A percentile compares a stretch with the other conserved stretches of the same genome.
Evolutionary conservation across 768 basidiomycete genomes (phyloP).

Genomic region (Boletus tomentosulus): DNA sequence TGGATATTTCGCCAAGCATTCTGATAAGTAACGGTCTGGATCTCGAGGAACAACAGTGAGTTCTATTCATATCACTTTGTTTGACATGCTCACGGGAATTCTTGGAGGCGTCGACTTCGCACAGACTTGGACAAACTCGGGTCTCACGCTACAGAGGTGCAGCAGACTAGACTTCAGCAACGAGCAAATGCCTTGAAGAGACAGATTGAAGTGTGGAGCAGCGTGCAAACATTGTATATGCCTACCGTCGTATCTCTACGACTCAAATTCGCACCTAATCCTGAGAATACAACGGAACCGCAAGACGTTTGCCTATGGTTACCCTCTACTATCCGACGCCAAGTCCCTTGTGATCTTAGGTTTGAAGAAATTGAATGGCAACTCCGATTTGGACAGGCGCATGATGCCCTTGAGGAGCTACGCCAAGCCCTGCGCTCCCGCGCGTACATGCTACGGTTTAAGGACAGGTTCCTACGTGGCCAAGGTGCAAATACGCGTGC

Average conservation of each 20-base stretch:
- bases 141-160: not conserved
- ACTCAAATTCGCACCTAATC: not conserved
- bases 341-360: not conserved
- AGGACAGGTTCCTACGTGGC: too few relatives aligned
- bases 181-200: not conserved
- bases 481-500: too few relatives aligned
- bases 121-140: not conserved
- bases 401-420: not conserved
- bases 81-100: not conserved
- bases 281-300: not conserved
- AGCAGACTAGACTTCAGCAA: not conserved
- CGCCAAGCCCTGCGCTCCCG: not conserved
- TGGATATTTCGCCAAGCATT: constrained; percentile 10
- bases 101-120: not conserved
- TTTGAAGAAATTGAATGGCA: not conserved
- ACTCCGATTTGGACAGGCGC: not conserved
- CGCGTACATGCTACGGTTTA: not conserved
- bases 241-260: not conserved
- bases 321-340: not conserved
- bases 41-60: constrained; percentile 23
- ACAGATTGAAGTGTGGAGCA: not conserved
- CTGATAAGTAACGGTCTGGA: constrained; percentile 13
- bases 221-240: not conserved
- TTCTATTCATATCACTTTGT: too few relatives aligned
- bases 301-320: not conserved